Conservation (phyloP, 106 monocot species). For the Dactylorhiza incarnata region DNA sequence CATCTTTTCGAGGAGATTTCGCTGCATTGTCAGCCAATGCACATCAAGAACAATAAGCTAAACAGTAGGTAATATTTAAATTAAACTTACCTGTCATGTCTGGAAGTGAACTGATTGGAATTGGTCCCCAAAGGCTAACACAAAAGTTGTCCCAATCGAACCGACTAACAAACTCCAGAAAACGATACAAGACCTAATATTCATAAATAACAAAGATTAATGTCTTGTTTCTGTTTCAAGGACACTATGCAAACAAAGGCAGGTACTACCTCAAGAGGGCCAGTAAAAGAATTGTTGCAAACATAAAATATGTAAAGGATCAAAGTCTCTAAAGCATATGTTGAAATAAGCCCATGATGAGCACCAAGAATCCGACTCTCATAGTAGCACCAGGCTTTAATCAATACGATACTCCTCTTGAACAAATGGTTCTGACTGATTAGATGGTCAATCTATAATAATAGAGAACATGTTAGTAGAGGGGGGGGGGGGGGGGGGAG, state of each 20-base stretch:
- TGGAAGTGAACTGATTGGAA: conserved; percentile 53
- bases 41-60: neutral
- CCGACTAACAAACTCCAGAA: conserved; percentile 76
- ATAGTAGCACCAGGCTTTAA: conserved; percentile 99
- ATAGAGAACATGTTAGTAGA: neutral
- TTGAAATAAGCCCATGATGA: conserved; percentile 88
- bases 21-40: conserved; percentile 17
- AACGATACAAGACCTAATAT: conserved; percentile 72
- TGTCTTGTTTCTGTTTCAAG: neutral
- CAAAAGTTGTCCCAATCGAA: conserved; percentile 84
- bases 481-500: too few relatives aligned
- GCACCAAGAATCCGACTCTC: conserved; percentile 97
- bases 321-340: conserved; percentile 92
- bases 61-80: neutral
- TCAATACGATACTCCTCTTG: conserved; percentile 79
- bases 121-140: conserved; percentile 71
- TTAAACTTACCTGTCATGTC: conserved; percentile 40
- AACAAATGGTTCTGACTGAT: conserved; percentile 87
- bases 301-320: conserved; percentile 81
- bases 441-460: conserved; percentile 47
- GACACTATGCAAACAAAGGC: conserved; percentile 5
- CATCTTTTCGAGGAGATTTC: conserved; percentile 43
- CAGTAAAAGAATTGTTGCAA: conserved; percentile 66
- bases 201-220: conserved; percentile 4
- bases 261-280: conserved; percentile 53